Evolutionary conservation across 2,329 filamentous ascomycete species (phyloP).

Genomic region (Diaporthe helianthi): DNA sequence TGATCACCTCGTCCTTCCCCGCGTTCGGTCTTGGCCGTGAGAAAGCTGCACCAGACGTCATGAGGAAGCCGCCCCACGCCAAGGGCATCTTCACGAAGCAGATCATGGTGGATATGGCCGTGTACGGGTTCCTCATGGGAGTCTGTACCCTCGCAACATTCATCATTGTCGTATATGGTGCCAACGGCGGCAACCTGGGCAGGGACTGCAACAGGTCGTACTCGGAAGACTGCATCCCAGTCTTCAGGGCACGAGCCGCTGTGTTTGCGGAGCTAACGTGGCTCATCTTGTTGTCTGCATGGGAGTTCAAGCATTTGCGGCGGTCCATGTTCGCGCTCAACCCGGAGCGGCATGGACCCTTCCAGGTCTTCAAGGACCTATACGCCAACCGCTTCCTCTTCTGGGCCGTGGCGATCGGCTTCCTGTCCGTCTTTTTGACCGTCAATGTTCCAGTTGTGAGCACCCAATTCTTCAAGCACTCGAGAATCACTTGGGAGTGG

Average conservation of each 20-base stretch:
- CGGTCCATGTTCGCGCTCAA: constrained; percentile 75
- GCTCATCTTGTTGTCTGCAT: constrained; percentile 76
- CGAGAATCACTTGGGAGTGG: constrained; percentile 78
- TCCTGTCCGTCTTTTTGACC: constrained; percentile 68
- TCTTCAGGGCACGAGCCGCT: constrained; percentile 75
- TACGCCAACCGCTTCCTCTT: constrained; percentile 76
- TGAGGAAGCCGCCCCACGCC: constrained; percentile 80
- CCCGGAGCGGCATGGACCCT: constrained; percentile 56
- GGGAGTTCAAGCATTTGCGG: constrained; percentile 78
- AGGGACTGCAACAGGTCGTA: constrained; percentile 67
- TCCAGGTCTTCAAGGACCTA: constrained; percentile 67
- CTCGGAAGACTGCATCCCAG: constrained; percentile 61
- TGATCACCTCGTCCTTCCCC: constrained; percentile 86
- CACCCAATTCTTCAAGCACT: constrained; percentile 75
- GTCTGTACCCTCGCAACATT: constrained; percentile 71
- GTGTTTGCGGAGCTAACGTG: constrained; percentile 78
- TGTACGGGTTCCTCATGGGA: constrained; percentile 82
- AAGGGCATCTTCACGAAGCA: constrained; percentile 79
- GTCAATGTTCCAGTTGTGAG: constrained; percentile 79
- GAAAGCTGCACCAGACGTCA: constrained; percentile 75
- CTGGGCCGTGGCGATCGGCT: constrained; percentile 68
- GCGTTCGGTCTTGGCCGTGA: constrained; percentile 90
- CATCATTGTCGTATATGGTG: constrained; percentile 68
- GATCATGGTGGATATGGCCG: constrained; percentile 78
- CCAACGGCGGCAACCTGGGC: constrained; percentile 63